phyloP scores from a whole-genome alignment of 306 rosid genomes.

The Notholithocarpus densiflorus region DNA sequence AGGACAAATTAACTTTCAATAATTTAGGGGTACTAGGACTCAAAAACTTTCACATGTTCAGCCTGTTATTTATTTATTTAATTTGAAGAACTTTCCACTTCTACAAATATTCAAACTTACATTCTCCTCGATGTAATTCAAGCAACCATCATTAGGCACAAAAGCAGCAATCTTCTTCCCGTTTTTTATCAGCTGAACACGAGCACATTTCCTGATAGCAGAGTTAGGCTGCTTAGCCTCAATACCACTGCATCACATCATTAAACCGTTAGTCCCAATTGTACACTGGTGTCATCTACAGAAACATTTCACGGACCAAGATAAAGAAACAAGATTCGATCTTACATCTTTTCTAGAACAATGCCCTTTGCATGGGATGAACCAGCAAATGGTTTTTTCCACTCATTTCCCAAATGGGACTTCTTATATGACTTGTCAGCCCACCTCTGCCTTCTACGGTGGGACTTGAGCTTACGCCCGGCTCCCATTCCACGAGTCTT shows the following conservation, averaged over 20 bases:
- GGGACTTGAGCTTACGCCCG: slow-evolving; percentile 81
- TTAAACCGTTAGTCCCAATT: neutral
- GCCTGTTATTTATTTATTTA: no score
- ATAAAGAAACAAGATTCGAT: neutral
- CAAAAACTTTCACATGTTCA: no score
- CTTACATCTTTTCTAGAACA: slow-evolving; percentile 83
- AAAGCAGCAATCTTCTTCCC: slow-evolving; percentile 89
- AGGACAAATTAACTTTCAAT: no score
- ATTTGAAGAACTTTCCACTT: neutral
- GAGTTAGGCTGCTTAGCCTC: slow-evolving; percentile 94
- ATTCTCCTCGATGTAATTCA: slow-evolving; percentile 74
- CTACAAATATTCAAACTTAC: slow-evolving; percentile 26
- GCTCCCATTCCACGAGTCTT: slow-evolving; percentile 87
- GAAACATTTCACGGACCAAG: neutral
- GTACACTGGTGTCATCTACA: neutral
- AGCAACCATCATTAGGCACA: slow-evolving; percentile 81
- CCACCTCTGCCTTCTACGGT: slow-evolving; percentile 79
- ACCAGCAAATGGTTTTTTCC: slow-evolving; percentile 90
- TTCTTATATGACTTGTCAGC: slow-evolving; percentile 77
- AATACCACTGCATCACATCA: slow-evolving; percentile 51
- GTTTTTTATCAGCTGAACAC: slow-evolving; percentile 77
- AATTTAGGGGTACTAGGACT: no score
- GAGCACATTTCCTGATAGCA: slow-evolving; percentile 83
- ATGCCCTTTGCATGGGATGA: slow-evolving; percentile 87
- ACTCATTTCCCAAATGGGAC: slow-evolving; percentile 79